Conservation (phyloP, 257 asterid genomes). For the Rhazya stricta region DNA sequence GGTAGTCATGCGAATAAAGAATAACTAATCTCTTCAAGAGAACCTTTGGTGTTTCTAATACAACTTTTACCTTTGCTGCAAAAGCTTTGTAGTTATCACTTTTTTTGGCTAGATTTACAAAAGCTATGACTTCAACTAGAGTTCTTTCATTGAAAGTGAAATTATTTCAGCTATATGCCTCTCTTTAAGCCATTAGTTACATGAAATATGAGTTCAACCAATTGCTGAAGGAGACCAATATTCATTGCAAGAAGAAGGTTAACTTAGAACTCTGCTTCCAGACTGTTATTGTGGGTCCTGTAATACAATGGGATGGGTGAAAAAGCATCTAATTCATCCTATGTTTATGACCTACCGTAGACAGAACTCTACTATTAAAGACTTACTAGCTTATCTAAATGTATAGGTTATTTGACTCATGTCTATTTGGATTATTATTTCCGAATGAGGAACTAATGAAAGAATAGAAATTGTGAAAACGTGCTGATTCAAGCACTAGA, state of each 20-base stretch:
- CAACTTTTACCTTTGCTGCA: neutral
- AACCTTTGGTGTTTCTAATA: neutral
- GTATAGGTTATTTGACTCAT: neutral
- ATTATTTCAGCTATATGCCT: neutral
- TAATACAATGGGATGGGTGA: neutral
- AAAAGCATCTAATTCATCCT: neutral
- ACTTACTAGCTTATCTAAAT: neutral
- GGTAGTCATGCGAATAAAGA: neutral
- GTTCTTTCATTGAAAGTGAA: neutral
- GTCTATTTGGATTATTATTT: neutral
- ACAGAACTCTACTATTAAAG: neutral
- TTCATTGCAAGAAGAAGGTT: neutral
- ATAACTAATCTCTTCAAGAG: neutral
- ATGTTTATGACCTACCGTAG: neutral
- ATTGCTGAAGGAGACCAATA: neutral
- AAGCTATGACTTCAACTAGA: neutral
- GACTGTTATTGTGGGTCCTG: neutral
- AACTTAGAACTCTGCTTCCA: neutral
- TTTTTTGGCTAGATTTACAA: neutral
- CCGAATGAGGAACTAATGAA: neutral
- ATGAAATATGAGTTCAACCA: neutral
- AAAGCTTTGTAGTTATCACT: neutral
- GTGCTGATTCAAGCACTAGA: slow-evolving; percentile 74
- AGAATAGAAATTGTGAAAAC: neutral
- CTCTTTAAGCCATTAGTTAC: neutral